A percentile compares a stretch with the other conserved stretches of the same genome.
Conservation (phyloP, 768 basidiomycete species). For the Mrakia hoshinonis region DNA sequence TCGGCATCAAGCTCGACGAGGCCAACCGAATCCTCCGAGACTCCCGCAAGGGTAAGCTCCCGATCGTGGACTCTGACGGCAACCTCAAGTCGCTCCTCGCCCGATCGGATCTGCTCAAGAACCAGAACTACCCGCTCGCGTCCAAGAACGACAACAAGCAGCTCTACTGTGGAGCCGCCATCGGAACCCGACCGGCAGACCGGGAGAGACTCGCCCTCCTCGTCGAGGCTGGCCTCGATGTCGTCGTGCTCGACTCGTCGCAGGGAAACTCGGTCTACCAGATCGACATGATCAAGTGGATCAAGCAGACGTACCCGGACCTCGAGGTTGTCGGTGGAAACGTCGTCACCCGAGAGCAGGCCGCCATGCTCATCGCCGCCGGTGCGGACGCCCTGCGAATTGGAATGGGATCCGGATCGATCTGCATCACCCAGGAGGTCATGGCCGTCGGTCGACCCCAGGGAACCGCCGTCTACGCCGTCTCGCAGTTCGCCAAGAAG, state of each 20-base stretch:
- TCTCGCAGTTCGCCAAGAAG: conserved; percentile 81
- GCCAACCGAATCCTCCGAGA: conserved; percentile 91
- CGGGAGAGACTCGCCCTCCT: conserved; percentile 73
- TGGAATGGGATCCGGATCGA: conserved; percentile 97
- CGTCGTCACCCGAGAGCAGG: conserved; percentile 95
- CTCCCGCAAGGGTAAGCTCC: conserved; percentile 96
- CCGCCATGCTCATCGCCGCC: conserved; percentile 81
- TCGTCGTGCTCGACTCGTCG: conserved; percentile 87
- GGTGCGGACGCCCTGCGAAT: conserved; percentile 93
- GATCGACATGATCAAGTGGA: conserved; percentile 87
- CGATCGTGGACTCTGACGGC: conserved; percentile 61
- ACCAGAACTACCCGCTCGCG: conserved; percentile 90
- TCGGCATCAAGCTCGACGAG: conserved; percentile 80
- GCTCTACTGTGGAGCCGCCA: conserved; percentile 88
- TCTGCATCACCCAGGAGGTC: conserved; percentile 98
- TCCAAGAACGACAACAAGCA: conserved; percentile 87
- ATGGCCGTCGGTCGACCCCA: conserved; percentile 99
- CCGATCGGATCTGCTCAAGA: conserved; percentile 93
- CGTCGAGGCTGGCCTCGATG: conserved; percentile 88
- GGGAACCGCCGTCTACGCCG: conserved; percentile 94
- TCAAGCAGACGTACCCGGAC: conserved; percentile 72
- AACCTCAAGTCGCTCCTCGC: conserved; percentile 76
- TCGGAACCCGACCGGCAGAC: conserved; percentile 86
- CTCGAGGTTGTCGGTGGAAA: conserved; percentile 95
- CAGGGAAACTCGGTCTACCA: conserved; percentile 94